Evolutionary conservation across 2,329 filamentous ascomycete genomes (phyloP), one percentile per base, ranked within the genome.

Genomic region (Xylaria sp.): DNA sequence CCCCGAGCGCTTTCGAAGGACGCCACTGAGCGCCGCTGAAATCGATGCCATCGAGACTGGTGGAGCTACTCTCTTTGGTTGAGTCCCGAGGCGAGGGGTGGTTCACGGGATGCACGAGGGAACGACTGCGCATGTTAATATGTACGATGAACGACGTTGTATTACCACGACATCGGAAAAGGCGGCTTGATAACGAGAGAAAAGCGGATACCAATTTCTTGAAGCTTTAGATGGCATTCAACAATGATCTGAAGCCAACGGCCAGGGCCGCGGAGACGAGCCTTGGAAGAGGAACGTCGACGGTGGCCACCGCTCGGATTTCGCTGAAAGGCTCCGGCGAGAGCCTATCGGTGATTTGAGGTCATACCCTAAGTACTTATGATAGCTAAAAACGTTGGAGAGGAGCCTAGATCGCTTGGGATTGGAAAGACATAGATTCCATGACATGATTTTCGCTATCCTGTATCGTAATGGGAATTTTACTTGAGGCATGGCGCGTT

Each of bases 41-140:
- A 99, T 99, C 69, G 96, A 98, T 81, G 94, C 94, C 24, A 88
- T 99, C 77, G 94, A 98, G 88, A 96, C 93, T 64, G 96, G 94
- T 64, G 96, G 96, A 65, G 96, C 95, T 39, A 82, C 86, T 42
- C 78, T 85, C 65, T 81, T 85, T 71, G 82, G 83, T 70, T 88
- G 78, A 83, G 68, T 36, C 51, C 1, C 19, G 17, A 48, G 14
- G 21, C 1, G 48, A 19, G n/a, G 7, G 9, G 50, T 34, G 39
- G 7, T 60, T 50, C 19, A 51, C 24, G 11, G 58, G 32, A 47
- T 53, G 48, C 34, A 48, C 30, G 47, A 61, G 54, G 55, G 32
- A 66, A 68, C 21, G 55, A 64, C 58, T 45, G 55, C 45, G 39
- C 58, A 62, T 65, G 30, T 57, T 69, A 24, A 57, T 51, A 61